Evolutionary conservation across 1,139 yeast species (phyloP), one percentile per base, ranked within the genome.

Genomic region (Protomyces arabidopsidicola): DNA sequence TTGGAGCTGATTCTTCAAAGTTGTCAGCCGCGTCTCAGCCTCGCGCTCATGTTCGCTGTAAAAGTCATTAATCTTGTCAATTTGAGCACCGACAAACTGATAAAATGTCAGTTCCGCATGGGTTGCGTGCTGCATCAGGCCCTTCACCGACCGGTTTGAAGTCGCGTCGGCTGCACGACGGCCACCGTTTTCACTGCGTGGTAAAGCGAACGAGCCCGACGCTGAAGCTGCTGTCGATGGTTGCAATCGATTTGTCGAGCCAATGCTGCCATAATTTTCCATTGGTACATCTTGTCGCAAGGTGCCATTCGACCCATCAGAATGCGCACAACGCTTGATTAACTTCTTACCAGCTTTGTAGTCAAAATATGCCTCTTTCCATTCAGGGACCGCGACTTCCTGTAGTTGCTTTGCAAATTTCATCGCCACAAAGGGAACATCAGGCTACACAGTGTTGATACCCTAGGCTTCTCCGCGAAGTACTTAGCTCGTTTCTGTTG

Each of bases 1-100:
- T 67, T 81, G 81, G 55, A 89, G 72, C 72, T 88, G 96, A 68
- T 84, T 88, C 69, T 87, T 88, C 24, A 89, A 72, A 9, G 86
- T 72, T 16, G 84, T 74, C 69, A 82, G 86, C 66, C 91, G 77
- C 65, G 83, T 83, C 55, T 84, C 79, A 0, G 82, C 84, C 51
- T 84, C 86, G 38, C 78, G 78, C 70, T 88, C 95, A 69, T 81
- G 84, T 53, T 80, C 83, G 54, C 73, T 75, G 72, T 81, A 88
- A 71, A 88, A 88, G 0, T 53, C 65, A 57, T 87, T 85, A 10
- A 88, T 86, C 71, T 85, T 87, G 2, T 60, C 66, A 24, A 85
- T 76, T 71, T 88, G 85, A 0, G 69, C 65, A 63, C 86, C 84
- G 3, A 88, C 77, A 95, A 95, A 88, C 1, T 69, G 71, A 18